A percentile compares a stretch with the other conserved stretches of the same genome.
Conservation (phyloP, 345 rosid genomes). For the Syzygium aromaticum region DNA sequence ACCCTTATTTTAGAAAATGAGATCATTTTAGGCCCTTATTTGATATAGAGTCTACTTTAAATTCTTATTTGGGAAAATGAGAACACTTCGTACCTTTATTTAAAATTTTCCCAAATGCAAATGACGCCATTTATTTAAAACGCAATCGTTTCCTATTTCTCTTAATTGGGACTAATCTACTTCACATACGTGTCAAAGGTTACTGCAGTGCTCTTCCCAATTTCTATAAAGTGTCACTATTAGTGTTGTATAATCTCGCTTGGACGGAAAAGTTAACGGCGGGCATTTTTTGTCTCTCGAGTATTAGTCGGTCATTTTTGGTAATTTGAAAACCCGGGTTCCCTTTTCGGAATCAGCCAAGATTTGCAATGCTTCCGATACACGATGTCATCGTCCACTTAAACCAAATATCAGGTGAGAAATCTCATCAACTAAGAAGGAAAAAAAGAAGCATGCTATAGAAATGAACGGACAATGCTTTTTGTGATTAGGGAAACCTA, state of each 20-base stretch:
- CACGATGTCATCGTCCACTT: background rate
- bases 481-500: background rate
- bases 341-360: background rate
- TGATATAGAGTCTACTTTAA: no score
- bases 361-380: background rate
- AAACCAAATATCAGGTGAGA: background rate
- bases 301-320: background rate
- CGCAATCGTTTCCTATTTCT: background rate
- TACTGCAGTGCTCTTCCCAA: background rate
- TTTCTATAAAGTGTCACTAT: background rate
- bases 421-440: background rate
- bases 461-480: background rate
- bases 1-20: no score
- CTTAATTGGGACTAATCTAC: background rate
- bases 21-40: no score
- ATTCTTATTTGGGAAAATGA: no score
- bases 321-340: background rate
- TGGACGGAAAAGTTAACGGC: background rate
- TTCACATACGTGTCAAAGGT: background rate
- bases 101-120: background rate
- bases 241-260: background rate
- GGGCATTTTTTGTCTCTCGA: background rate
- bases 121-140: background rate
- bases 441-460: background rate
- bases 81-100: no score